Evolutionary conservation across 2,329 filamentous ascomycete genomes (phyloP), one percentile per base, ranked within the genome.

Genomic region (Pseudocercospora cruenta): DNA sequence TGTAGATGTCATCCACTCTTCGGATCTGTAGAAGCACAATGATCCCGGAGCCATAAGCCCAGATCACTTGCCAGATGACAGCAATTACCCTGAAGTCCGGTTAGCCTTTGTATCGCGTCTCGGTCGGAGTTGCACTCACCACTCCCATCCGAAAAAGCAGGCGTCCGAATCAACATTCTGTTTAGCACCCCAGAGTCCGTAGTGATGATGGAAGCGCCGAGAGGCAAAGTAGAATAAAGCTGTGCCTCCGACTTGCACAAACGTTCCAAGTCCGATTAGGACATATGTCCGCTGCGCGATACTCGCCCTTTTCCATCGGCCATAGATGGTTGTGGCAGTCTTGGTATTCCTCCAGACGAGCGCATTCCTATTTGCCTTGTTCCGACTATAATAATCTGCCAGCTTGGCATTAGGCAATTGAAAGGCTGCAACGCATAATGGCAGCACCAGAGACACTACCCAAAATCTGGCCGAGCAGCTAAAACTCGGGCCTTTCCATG

Each of bases 91-190:
- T 58, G 33, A 43, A 14, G 12, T 10, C 19, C n/a, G 12, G 26
- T 58, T 10, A 58, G 55, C 19, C 6, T 31, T 6, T 19, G 19
- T 2, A 39, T 24, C 55, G 16, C 19, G 21, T 14, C 31, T 22
- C 10, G 33, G 16, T 39, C 10, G n/a, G 19, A 19, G 12, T n/a
- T 12, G 12, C 10, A 36, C 55, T 43, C 39, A 58, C 55, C 58
- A 60, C 45, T 60, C 58, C 58, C 58, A 60, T 16, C 58, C 58
- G n/a, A 47, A 60, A 26, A 60, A 49, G 24, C 58, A 60, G 16
- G 21, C 36, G 5, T 47, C 21, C 8, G 19, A 7, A 12, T 60
- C 58, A 16, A 10, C 21, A 9, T 26, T 12, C 16, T 16, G 9
- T 36, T 19, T 22, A 8, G 54, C 16, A 36, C 58, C 58, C 58